Percentiles rank a stretch among this genome's conserved stretches.
These are phyloP conservation scores for Geotrichum phurueaensis DNA, from an alignment of 1,139 yeast genomes.

Conservation along the genomic window DNA sequence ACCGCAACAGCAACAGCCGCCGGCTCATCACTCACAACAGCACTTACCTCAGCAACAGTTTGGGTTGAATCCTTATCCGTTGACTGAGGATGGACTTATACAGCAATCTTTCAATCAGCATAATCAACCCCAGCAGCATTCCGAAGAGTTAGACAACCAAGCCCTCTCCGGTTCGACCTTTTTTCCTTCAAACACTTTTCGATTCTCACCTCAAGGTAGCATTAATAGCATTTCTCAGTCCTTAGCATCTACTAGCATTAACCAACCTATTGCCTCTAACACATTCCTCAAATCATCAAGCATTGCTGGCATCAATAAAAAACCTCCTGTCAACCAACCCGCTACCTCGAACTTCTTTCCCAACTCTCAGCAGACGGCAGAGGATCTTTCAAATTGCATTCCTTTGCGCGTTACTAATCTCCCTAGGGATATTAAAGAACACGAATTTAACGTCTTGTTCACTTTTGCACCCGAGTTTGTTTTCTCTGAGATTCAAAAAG, in stretches of 20 bases:
- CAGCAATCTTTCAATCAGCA: background rate
- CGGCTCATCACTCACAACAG: background rate
- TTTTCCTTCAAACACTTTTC: conserved; percentile 12
- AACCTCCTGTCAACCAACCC: background rate
- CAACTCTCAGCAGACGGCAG: conserved; percentile 1
- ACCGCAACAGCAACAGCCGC: background rate
- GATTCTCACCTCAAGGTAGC: conserved; percentile 15
- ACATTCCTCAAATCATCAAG: conserved; percentile 9
- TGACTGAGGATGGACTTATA: background rate
- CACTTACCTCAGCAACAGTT: background rate
- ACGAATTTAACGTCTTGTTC: conserved; percentile 75
- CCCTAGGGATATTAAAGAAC: conserved; percentile 64
- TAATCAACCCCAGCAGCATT: background rate
- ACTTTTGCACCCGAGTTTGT: conserved; percentile 73
- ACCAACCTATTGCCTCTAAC: conserved; percentile 3
- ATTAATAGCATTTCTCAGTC: conserved; percentile 16
- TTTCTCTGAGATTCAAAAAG: conserved; percentile 49
- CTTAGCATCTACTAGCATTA: conserved; percentile 16
- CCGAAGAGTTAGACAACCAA: background rate
- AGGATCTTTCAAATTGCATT: conserved; percentile 8
- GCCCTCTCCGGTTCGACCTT: conserved; percentile 7
- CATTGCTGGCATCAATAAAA: conserved; percentile 8
- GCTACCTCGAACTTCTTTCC: conserved; percentile 16
- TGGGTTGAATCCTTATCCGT: background rate
- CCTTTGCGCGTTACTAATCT: conserved; percentile 48